Conservation (phyloP, 352 stramenopile genomes). For the Plasmopara muralis region DNA sequence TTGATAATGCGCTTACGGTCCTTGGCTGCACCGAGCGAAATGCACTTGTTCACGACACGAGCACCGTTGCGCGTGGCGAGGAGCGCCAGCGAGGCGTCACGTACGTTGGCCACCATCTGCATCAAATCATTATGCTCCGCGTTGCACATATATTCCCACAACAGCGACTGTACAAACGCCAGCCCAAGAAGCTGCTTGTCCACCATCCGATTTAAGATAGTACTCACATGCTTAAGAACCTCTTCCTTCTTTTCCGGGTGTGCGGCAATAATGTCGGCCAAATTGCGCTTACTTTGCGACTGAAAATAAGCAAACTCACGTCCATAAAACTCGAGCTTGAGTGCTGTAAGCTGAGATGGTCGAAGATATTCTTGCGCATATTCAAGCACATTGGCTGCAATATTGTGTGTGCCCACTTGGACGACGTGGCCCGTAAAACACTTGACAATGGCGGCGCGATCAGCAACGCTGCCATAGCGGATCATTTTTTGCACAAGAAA, state of each 20-base stretch:
- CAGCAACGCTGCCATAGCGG: constrained; percentile 86
- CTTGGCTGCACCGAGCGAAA: constrained; percentile 78
- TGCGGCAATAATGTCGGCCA: constrained; percentile 58
- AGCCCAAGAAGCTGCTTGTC: constrained; percentile 86
- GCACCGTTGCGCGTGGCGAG: constrained; percentile 84
- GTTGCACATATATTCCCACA: constrained; percentile 88
- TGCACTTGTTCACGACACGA: constrained; percentile 80
- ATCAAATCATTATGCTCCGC: constrained; percentile 73
- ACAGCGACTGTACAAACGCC: constrained; percentile 82
- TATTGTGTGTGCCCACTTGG: constrained; percentile 92
- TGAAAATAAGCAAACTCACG: constrained; percentile 87
- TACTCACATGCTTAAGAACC: constrained; percentile 62
- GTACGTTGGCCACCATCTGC: constrained; percentile 81
- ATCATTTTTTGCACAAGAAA: constrained; percentile 97
- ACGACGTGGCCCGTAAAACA: constrained; percentile 91
- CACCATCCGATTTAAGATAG: constrained; percentile 78
- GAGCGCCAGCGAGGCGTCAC: constrained; percentile 79
- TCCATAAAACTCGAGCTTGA: constrained; percentile 88
- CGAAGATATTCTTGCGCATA: constrained; percentile 83
- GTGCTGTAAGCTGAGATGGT: constrained; percentile 75
- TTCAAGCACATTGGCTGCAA: constrained; percentile 91
- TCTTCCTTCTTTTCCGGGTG: constrained; percentile 67
- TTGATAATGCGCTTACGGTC: constrained; percentile 90
- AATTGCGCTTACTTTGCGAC: constrained; percentile 75
- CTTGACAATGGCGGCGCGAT: constrained; percentile 81